Base-by-base conservation (phyloP, 345 rosid species). In the Moricandia moricandioides region DNA sequence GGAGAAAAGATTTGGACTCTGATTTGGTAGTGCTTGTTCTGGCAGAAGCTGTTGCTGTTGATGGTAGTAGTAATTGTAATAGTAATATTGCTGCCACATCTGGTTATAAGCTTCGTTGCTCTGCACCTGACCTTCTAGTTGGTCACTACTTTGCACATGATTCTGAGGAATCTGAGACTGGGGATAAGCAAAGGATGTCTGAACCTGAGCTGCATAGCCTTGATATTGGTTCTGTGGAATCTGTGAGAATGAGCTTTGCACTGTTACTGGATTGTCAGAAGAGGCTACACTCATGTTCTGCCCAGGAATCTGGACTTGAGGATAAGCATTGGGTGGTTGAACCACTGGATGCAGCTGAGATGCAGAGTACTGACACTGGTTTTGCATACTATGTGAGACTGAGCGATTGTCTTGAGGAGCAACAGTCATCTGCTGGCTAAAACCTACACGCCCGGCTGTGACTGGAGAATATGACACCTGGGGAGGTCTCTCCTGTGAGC, bases 11-110 rank as follows among this genome's bases (percentile, higher is more conserved):
- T 77, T 80, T 13, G 72, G 79, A 65, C 17, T 72, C 73, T 65
- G 72, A 58, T 65, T 47, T 21, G 69, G 47, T 54, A 83, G 87
- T 43, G 81, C 85, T 39, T 83, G 89, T 77, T 78, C 88, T 68
- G 63, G 67, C 65, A 78, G 61, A 31, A 71, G 66, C 66, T 75
- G 79, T 57, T 88, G 88, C 63, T 88, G 89, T 62, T 69, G 78
- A 12, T 74, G 78, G 65, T 88, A 87, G 81, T 84, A 84, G 27
- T 81, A 84, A 62, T 88, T 86, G 76, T 85, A 84, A 79, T 85
- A 85, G 80, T 85, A 88, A 79, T 89, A 93, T 43, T 90, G 84
- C 71, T 91, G 98, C 92, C 91, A 91, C 88, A 83, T 85, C 63
- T 89, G 91, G 75, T 85, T 82, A 82, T 91, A 85, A 34, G 86